Base-by-base conservation (phyloP, 306 rosid species). In the Vigna angularis region DNA sequence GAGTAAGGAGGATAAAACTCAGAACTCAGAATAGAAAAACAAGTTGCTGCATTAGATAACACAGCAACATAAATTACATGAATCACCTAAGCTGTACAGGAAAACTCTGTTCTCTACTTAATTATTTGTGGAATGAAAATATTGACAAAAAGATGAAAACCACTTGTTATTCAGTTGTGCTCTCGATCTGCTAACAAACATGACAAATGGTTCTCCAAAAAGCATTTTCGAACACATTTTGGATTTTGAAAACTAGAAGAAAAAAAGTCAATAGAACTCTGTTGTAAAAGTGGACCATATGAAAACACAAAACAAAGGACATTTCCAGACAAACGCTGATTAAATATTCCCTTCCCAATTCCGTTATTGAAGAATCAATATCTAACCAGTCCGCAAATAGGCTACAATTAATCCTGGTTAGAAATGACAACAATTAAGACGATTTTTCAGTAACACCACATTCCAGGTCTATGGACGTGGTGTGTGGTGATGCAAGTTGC, bases 331-430 rank as follows among this genome's bases (percentile, higher is more conserved):
- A 79, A 40, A 75, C 53, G 5, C 32, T n/a, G 7, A 18, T 72
- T 64, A 18, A 20, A 49, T 18, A 48, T 72, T 71, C 62, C 44
- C 66, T 57, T 65, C 24, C 45, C 32, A 66, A 63, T 28, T 59
- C 42, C 24, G 72, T 5, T 59, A 51, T 38, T 71, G 76, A 84
- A 80, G 55, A 74, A 72, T 76, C 57, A 12, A 44, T 48, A 72
- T 77, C 64, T 64, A 72, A 28, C n/a, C 24, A 71, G 4, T 49
- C 16, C 34, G 0, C 32, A 20, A 53, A 53, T 32, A 57, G 64
- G 16, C 1, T 1, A 1, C 15, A 18, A 18, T 55, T 55, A 18
- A 52, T 12, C 30, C 13, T 9, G 30, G 30, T 4, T 55, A 55
- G 30, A 12, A 4, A 26, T 20, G 7, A 24, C 63, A 0, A 6